A percentile compares a stretch with the other conserved stretches of the same genome.
Conservation (phyloP, 495 filamentous ascomycete genomes). For the Filosporella fistucella region DNA sequence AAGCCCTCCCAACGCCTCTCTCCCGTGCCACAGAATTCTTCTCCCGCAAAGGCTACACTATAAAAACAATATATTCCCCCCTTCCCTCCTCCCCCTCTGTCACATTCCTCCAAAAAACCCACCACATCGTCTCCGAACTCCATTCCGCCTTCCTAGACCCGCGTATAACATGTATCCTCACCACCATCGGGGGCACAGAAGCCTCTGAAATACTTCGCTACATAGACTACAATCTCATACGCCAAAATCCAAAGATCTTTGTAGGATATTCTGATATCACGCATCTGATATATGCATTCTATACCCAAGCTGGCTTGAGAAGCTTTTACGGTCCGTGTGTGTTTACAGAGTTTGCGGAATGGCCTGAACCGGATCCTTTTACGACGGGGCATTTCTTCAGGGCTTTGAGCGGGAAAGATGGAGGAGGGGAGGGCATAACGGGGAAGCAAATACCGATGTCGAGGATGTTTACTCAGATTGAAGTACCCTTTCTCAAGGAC, state of each 20-base stretch:
- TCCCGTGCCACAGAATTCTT: slow-evolving; percentile 16
- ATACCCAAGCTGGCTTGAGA: slow-evolving; percentile 26
- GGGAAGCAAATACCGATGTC: slow-evolving; percentile 1
- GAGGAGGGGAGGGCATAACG: not conserved
- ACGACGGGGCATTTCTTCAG: slow-evolving; percentile 4
- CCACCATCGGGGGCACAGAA: slow-evolving; percentile 26
- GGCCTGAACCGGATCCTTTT: slow-evolving; percentile 8
- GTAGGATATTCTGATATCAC: slow-evolving; percentile 33
- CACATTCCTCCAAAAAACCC: not conserved
- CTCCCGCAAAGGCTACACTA: not conserved
- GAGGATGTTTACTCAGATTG: not conserved
- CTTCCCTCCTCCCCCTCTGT: not conserved
- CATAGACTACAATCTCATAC: slow-evolving; percentile 28
- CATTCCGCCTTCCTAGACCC: slow-evolving; percentile 25
- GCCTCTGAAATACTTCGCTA: slow-evolving; percentile 27
- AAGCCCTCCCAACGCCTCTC: slow-evolving; percentile 12
- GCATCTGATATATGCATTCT: slow-evolving; percentile 29
- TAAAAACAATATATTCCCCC: slow-evolving; percentile 1
- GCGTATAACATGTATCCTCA: slow-evolving; percentile 25
- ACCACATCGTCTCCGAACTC: slow-evolving; percentile 14
- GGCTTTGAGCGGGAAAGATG: not conserved
- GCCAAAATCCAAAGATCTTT: slow-evolving; percentile 30
- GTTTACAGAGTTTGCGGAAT: slow-evolving; percentile 26
- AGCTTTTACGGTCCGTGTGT: slow-evolving; percentile 32
- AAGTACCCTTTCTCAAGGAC: not conserved